phyloP scores from a whole-genome alignment of 768 basidiomycete species.

The Amanita molliuscula region DNA sequence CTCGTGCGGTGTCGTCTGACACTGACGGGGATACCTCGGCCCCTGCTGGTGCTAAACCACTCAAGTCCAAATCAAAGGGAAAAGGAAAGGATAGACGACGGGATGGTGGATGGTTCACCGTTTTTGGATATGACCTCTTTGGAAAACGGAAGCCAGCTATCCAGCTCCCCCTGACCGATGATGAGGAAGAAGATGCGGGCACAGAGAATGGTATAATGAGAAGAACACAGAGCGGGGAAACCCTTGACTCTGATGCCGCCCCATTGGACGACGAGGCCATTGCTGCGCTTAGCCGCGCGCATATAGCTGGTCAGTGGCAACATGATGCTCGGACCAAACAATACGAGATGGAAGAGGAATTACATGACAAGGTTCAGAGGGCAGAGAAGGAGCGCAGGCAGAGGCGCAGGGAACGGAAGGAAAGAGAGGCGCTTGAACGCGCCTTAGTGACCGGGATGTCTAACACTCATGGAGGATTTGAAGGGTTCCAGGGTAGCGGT shows the following conservation, averaged over 20 bases:
- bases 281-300: not conserved
- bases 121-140: not conserved
- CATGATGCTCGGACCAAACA: not conserved
- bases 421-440: not conserved
- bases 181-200: not conserved
- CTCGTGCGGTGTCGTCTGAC: not conserved
- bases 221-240: not conserved
- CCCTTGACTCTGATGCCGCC: conserved; percentile 5
- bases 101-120: not conserved
- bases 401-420: not conserved
- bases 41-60: not conserved
- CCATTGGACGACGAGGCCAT: conserved; percentile 4
- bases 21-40: not conserved
- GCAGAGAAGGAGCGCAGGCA: not conserved
- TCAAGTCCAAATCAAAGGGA: not conserved
- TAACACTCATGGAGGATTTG: not conserved
- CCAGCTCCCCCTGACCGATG: conserved; percentile 4
- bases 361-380: not conserved
- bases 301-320: not conserved
- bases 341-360: not conserved
- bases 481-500: conserved; percentile 5
- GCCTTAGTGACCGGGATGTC: not conserved
- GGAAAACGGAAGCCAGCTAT: conserved; percentile 1
- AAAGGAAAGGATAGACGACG: not conserved
- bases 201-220: not conserved